phyloP scores from a whole-genome alignment of 768 basidiomycete genomes.

The Rhizopogon rudus region DNA sequence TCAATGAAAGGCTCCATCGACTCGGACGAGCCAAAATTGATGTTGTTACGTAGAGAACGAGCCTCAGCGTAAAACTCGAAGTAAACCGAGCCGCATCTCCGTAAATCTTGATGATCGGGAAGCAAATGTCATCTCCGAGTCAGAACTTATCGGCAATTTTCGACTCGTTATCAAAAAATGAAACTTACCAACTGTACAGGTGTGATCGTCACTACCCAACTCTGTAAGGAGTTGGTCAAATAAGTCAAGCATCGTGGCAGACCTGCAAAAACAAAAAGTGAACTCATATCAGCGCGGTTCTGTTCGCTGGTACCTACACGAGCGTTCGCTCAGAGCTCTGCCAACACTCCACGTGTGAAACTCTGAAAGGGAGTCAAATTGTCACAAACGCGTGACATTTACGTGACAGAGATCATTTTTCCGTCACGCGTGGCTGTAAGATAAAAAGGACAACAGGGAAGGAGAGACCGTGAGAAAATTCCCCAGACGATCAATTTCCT shows the following conservation, averaged over 20 bases:
- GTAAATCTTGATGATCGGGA: slow-evolving; percentile 2
- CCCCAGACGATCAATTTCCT: slow-evolving; percentile 41
- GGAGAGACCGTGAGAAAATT: slow-evolving; percentile 42
- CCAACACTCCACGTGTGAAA: slow-evolving; percentile 11
- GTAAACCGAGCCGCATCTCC: not conserved
- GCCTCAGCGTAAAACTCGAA: not conserved
- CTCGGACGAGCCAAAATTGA: not conserved
- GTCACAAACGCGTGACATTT: slow-evolving; percentile 18
- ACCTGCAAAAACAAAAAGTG: not conserved
- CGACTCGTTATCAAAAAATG: not conserved
- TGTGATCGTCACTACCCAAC: not conserved
- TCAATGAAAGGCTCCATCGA: slow-evolving; percentile 36
- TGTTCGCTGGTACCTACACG: not conserved
- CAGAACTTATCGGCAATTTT: not conserved
- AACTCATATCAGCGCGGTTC: too few relatives aligned
- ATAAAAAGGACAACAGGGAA: slow-evolving; percentile 58
- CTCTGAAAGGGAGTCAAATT: not conserved
- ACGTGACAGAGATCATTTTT: slow-evolving; percentile 34
- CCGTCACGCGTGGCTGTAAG: slow-evolving; percentile 41
- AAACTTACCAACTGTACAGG: slow-evolving; percentile 1
- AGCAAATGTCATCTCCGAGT: not conserved
- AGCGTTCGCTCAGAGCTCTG: not conserved
- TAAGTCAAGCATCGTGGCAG: not conserved
- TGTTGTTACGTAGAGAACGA: slow-evolving; percentile 3
- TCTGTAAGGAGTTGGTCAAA: slow-evolving; percentile 1